Evolutionary conservation across 495 filamentous ascomycete species (phyloP).

Genomic region (Tuber calosporum): DNA sequence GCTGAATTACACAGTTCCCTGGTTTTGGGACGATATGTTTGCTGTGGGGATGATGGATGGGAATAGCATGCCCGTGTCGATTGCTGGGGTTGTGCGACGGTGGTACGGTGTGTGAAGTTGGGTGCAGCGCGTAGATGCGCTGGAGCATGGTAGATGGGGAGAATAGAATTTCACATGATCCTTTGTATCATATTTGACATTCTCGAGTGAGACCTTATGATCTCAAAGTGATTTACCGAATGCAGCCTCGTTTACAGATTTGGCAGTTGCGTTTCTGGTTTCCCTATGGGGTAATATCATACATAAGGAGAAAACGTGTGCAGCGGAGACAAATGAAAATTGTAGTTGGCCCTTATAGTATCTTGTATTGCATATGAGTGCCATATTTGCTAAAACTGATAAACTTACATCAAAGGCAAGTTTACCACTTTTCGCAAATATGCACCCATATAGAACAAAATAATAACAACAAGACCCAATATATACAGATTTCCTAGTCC

Average conservation of each 20-base stretch:
- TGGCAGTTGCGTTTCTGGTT: neutral
- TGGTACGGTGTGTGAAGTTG: neutral
- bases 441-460: too few relatives aligned
- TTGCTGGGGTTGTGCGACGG: slow-evolving; percentile 13
- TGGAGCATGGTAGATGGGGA: neutral
- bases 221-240: neutral
- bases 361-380: too few relatives aligned
- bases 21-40: slow-evolving; percentile 29
- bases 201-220: neutral
- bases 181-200: neutral
- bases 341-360: too few relatives aligned
- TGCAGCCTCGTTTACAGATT: neutral
- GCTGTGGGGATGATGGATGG: slow-evolving; percentile 31
- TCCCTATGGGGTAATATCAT: neutral
- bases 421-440: too few relatives aligned
- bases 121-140: neutral
- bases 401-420: too few relatives aligned
- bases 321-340: too few relatives aligned
- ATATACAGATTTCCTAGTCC: too few relatives aligned
- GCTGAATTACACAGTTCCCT: slow-evolving; percentile 19
- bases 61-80: slow-evolving; percentile 27
- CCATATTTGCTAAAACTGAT: too few relatives aligned
- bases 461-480: too few relatives aligned
- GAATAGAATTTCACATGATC: slow-evolving; percentile 3
- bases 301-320: neutral